These are phyloP conservation scores for Glomus cerebriforme DNA, from an alignment of 192 early-diverging fungal genomes.

Conservation along the genomic window DNA sequence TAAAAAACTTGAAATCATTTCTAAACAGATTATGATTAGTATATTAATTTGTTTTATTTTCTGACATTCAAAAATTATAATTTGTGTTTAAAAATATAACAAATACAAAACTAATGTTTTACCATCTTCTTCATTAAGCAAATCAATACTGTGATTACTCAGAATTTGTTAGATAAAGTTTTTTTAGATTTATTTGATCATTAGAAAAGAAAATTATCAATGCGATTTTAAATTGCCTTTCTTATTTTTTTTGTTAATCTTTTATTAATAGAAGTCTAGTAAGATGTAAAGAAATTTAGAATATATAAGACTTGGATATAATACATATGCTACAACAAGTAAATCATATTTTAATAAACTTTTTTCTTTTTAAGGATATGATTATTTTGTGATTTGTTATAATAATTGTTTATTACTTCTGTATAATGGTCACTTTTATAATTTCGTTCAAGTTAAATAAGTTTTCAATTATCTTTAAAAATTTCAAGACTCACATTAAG, in stretches of 20 bases:
- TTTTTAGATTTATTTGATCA: no score
- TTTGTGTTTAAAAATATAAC: no score
- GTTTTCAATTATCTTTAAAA: neutral
- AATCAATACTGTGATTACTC: no score
- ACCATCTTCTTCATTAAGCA: no score
- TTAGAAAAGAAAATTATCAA: no score
- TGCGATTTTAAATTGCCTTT: no score
- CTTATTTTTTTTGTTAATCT: no score
- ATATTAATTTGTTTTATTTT: conserved; percentile 12
- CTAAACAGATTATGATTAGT: conserved; percentile 28
- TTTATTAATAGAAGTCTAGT: no score
- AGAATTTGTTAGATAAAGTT: no score
- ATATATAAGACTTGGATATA: no score
- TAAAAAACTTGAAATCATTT: neutral
- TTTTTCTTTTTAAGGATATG: neutral
- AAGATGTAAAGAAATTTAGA: no score
- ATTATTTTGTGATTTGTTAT: neutral
- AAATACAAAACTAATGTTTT: no score
- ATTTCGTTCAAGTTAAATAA: conserved; percentile 2
- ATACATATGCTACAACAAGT: neutral
- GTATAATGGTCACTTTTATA: conserved; percentile 6
- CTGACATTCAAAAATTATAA: conserved; percentile 12
- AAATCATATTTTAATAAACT: neutral
- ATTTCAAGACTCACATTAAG: neutral
- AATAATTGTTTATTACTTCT: conserved; percentile 7